These are phyloP conservation scores for Yarrowia yakushimensis DNA, from an alignment of 805 yeast species.

Conservation along the genomic window DNA sequence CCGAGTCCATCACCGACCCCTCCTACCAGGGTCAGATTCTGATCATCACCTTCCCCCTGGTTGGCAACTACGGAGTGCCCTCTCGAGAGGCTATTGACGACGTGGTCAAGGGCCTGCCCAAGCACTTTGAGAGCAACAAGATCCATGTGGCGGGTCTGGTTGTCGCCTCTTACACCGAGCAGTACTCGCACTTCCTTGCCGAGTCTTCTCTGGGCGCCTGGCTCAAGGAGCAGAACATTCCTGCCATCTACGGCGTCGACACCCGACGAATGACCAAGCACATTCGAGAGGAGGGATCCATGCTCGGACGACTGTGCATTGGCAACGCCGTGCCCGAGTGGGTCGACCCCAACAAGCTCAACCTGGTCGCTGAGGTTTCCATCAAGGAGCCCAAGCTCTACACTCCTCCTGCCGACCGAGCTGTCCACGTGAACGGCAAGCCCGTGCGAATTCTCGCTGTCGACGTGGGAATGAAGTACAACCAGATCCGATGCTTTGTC, in stretches of 20 bases:
- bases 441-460: slow-evolving; percentile 79
- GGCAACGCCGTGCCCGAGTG: slow-evolving; percentile 63
- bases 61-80: slow-evolving; percentile 99
- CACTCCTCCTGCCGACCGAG: slow-evolving; percentile 57
- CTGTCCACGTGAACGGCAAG: slow-evolving; percentile 64
- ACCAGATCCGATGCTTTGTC: slow-evolving; percentile 95
- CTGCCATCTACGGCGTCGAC: slow-evolving; percentile 97
- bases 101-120: slow-evolving; percentile 70
- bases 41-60: slow-evolving; percentile 93
- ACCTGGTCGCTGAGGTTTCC: slow-evolving; percentile 90
- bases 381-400: slow-evolving; percentile 70
- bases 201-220: slow-evolving; percentile 87
- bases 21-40: slow-evolving; percentile 96
- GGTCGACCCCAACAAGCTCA: slow-evolving; percentile 87
- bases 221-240: slow-evolving; percentile 87
- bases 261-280: slow-evolving; percentile 92
- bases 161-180: slow-evolving; percentile 94
- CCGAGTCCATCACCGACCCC: slow-evolving; percentile 96
- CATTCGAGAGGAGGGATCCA: slow-evolving; percentile 88
- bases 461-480: slow-evolving; percentile 97
- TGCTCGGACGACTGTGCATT: slow-evolving; percentile 78
- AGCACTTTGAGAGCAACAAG: slow-evolving; percentile 85
- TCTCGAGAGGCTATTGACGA: slow-evolving; percentile 76
- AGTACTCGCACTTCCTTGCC: slow-evolving; percentile 91
- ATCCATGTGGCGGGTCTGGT: slow-evolving; percentile 97